Percentiles rank a stretch among this genome's conserved stretches.
Conservation (phyloP, 2,329 filamentous ascomycete genomes). For the Phaeosphaeriaceae sp. region DNA sequence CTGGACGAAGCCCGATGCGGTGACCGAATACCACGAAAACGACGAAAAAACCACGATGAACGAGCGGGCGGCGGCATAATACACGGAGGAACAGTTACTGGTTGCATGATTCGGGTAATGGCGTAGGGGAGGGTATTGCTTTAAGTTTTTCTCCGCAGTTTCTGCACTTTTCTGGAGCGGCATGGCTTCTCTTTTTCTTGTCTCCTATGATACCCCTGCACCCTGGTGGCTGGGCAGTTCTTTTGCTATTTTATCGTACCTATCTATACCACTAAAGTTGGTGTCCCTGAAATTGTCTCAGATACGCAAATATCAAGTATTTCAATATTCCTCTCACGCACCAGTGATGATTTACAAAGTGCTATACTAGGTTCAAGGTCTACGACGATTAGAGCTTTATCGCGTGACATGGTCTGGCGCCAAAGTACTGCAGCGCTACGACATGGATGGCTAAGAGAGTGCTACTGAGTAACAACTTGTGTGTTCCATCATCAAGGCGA, state of each 20-base stretch:
- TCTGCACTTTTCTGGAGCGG: not conserved
- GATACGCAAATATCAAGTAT: not conserved
- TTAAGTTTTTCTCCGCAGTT: not conserved
- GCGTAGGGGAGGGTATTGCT: not conserved
- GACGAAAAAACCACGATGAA: not conserved
- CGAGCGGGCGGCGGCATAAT: not conserved
- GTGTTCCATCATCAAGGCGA: no score
- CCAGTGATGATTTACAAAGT: no score
- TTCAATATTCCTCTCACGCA: no score
- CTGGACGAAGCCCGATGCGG: not conserved
- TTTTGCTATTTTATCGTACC: not conserved
- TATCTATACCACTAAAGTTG: not conserved
- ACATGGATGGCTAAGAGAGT: no score
- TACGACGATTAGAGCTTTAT: no score
- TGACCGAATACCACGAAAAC: not conserved
- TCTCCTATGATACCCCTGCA: conserved; percentile 11
- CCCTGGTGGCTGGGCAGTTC: conserved; percentile 10
- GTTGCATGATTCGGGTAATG: not conserved
- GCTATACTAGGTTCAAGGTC: no score
- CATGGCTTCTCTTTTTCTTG: not conserved
- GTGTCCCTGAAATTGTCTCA: not conserved
- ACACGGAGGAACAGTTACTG: not conserved
- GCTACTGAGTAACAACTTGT: no score
- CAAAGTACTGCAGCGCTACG: no score
- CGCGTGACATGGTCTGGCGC: no score